Percentiles rank a stretch among this genome's conserved stretches.
phyloP scores from a whole-genome alignment of 495 filamentous ascomycete genomes.

The Hamigera avellanea region DNA sequence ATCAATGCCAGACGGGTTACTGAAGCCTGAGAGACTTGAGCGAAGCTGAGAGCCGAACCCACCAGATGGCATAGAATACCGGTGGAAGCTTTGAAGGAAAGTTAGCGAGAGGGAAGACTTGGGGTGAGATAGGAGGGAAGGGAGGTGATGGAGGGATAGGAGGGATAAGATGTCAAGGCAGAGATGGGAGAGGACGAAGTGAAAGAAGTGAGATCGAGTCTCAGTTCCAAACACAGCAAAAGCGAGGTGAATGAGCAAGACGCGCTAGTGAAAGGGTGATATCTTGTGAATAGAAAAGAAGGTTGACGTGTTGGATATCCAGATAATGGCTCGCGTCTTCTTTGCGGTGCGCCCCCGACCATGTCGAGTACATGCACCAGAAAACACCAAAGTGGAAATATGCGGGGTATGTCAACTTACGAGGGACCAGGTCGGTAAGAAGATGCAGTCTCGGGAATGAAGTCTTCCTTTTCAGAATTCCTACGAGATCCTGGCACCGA shows the following conservation, averaged over 20 bases:
- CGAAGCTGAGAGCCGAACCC: conserved; percentile 48
- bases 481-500: conserved; percentile 82
- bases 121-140: conserved; percentile 3
- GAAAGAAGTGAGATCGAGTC: conserved; percentile 8
- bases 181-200: conserved; percentile 4
- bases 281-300: conserved; percentile 1
- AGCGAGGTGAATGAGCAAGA: conserved; percentile 7
- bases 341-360: too few relatives aligned
- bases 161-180: too few relatives aligned
- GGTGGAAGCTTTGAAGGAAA: conserved; percentile 47
- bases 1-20: conserved; percentile 40
- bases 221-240: conserved; percentile 6
- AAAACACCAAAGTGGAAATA: too few relatives aligned
- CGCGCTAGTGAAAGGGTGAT: neutral
- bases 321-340: too few relatives aligned
- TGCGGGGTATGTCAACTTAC: conserved; percentile 22
- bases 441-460: conserved; percentile 20
- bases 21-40: conserved; percentile 31
- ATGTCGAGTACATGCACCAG: too few relatives aligned
- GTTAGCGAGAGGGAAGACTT: conserved; percentile 3
- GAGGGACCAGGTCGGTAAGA: conserved; percentile 24
- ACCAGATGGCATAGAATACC: conserved; percentile 82
- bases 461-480: conserved; percentile 38
- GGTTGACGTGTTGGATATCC: neutral
- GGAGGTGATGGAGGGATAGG: conserved; percentile 4